A percentile compares a stretch with the other conserved stretches of the same genome.
These are phyloP conservation scores for Immersiporthe knoxdaviesiana DNA, from an alignment of 2,329 filamentous ascomycete species.

Conservation along the genomic window DNA sequence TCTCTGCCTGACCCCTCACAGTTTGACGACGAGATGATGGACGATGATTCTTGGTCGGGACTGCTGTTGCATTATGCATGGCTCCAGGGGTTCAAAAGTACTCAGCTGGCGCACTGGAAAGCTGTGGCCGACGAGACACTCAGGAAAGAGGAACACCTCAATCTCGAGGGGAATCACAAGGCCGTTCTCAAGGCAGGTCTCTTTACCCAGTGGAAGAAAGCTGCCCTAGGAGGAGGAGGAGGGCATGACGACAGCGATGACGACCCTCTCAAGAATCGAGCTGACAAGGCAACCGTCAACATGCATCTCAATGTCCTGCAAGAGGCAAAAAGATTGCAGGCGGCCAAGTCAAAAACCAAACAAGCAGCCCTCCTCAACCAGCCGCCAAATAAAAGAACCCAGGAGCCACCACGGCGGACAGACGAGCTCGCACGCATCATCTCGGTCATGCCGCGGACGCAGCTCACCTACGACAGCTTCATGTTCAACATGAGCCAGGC, in stretches of 20 bases:
- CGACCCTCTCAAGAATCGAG: neutral
- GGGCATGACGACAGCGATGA: neutral
- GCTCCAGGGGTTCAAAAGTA: neutral
- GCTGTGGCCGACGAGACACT: neutral
- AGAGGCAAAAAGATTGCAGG: neutral
- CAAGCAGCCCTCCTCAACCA: neutral
- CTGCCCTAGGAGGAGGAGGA: no score
- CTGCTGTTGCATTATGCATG: neutral
- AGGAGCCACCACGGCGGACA: neutral
- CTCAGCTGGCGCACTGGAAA: neutral
- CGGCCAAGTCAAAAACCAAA: neutral
- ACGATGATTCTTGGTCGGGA: neutral
- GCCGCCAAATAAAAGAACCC: neutral
- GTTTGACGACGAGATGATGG: neutral
- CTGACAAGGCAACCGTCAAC: no score
- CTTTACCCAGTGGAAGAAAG: neutral
- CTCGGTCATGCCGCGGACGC: neutral
- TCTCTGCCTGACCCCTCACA: neutral
- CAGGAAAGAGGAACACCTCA: neutral
- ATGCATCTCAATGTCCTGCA: neutral
- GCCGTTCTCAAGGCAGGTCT: neutral
- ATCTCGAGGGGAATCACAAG: neutral
- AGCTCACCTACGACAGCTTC: slow-evolving; percentile 10
- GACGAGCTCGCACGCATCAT: neutral
- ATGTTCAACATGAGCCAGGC: neutral